Evolutionary conservation across 2,329 filamentous ascomycete genomes (phyloP), one percentile per base, ranked within the genome.

Genomic region (Colletotrichum euphorbiae): DNA sequence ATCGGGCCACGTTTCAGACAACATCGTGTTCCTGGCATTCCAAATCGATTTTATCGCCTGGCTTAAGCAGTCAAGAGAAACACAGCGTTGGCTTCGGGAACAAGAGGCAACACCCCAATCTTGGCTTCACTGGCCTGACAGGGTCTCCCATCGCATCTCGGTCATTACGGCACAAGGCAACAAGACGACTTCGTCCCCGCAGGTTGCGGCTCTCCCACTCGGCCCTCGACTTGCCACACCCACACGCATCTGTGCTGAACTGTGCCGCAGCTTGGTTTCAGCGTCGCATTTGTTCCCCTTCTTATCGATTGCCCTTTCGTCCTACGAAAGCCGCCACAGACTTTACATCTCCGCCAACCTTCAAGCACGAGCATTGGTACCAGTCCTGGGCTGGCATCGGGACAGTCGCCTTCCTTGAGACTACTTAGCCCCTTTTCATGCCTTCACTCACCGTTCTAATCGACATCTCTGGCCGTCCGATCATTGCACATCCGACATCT

Each of bases 181-280:
- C 60, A 42, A 36, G 9, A 38, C 24, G 17, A 33, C 42, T 33
- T 43, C 61, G 55, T 65, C 31, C 61, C 65, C 65, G 65, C 61
- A 55, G 48, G 31, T 46, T 55, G 62, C 62, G 61, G 42, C 48
- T 59, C 61, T 60, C 17, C 54, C 15, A 17, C 42, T 36, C 62
- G 61, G 48, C 12, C 55, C 33, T 66, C 40, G n/a, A 52, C 12
- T 60, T 38, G 66, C 66, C 62, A 69, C 60, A 68, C 62, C 61
- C 57, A 48, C 63, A 63, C 43, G 61, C 54, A 69, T 69, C 61
- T 66, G 66, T 69, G 66, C 66, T 66, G 61, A 60, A 48, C 60
- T 66, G 66, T 69, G 66, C 66, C 66, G 66, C 66, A 69, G 46
- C 54, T 69, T 69, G 61, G 66, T 69, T 69, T 69, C 66, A 69